phyloP scores from a whole-genome alignment of 768 basidiomycete species.

The Pleurotus ostreatus region DNA sequence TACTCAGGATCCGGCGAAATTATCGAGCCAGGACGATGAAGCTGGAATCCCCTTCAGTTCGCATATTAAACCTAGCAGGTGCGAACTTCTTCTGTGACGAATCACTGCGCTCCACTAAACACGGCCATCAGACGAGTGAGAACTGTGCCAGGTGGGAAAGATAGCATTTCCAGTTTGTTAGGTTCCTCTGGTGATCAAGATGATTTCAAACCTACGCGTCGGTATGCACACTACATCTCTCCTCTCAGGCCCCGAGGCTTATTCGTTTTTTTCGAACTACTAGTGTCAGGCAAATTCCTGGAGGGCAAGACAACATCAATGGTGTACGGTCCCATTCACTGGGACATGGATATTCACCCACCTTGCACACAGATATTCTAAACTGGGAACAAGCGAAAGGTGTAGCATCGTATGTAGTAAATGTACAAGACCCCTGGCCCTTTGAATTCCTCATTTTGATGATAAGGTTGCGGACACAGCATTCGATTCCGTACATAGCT shows the following conservation, averaged over 20 bases:
- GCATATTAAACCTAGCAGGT: slow-evolving; percentile 50
- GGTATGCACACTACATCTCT: slow-evolving; percentile 33
- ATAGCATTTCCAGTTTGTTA: slow-evolving; percentile 45
- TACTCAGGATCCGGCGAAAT: background rate
- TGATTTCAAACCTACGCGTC: slow-evolving; percentile 66
- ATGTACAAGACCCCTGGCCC: too few species aligned
- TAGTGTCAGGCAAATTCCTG: slow-evolving; percentile 67
- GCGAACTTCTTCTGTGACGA: slow-evolving; percentile 1
- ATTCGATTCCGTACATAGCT: too few species aligned
- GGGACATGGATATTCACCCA: background rate
- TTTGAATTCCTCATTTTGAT: too few species aligned
- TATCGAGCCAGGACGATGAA: slow-evolving; percentile 8
- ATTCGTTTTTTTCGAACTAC: background rate
- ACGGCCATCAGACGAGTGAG: slow-evolving; percentile 33
- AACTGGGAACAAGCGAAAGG: background rate
- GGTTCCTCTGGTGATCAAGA: slow-evolving; percentile 32
- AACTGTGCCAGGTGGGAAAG: slow-evolving; percentile 40
- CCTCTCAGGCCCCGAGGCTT: background rate
- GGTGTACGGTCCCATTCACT: slow-evolving; percentile 23
- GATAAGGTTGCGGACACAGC: too few species aligned
- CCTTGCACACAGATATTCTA: slow-evolving; percentile 18
- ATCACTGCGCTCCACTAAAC: too few species aligned
- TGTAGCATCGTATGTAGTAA: too few species aligned
- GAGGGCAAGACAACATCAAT: slow-evolving; percentile 59
- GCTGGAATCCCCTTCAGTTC: slow-evolving; percentile 31